Evolutionary conservation across 2,329 filamentous ascomycete species (phyloP).

Genomic region (Xylariaceae sp.): DNA sequence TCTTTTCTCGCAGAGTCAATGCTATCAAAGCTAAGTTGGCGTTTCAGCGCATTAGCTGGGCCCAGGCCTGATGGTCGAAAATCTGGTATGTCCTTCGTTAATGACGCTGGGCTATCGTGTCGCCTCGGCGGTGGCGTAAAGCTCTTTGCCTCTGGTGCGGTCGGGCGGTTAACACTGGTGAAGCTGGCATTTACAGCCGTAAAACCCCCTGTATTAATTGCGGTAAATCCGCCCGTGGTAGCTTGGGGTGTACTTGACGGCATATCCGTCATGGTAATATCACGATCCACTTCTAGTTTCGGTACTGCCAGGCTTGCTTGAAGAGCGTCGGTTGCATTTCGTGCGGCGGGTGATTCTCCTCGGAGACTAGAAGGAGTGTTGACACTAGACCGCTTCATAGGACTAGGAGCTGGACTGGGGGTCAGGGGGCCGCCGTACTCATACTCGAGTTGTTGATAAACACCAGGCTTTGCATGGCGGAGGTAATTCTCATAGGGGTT

Average conservation of each 20-base stretch:
- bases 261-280: constrained; percentile 57
- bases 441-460: constrained; percentile 93
- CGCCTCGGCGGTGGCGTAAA: constrained; percentile 67
- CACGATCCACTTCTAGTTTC: constrained; percentile 55
- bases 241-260: constrained; percentile 47
- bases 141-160: constrained; percentile 57
- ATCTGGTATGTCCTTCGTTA: constrained; percentile 71
- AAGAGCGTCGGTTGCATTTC: constrained; percentile 60
- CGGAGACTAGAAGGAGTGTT: constrained; percentile 65
- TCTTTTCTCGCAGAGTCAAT: constrained; percentile 58
- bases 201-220: constrained; percentile 68
- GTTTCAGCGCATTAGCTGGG: constrained; percentile 72
- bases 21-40: constrained; percentile 71
- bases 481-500: constrained; percentile 97
- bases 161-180: constrained; percentile 68
- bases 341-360: constrained; percentile 72
- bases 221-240: constrained; percentile 64
- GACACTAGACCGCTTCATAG: constrained; percentile 70
- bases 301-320: constrained; percentile 56
- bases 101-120: constrained; percentile 66
- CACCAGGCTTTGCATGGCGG: constrained; percentile 86
- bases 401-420: constrained; percentile 72
- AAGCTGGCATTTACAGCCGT: constrained; percentile 77
- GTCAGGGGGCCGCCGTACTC: constrained; percentile 94
- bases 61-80: constrained; percentile 62